These are phyloP conservation scores for Clonostachys chloroleuca DNA, from an alignment of 2,329 filamentous ascomycete species.

Conservation along the genomic window DNA sequence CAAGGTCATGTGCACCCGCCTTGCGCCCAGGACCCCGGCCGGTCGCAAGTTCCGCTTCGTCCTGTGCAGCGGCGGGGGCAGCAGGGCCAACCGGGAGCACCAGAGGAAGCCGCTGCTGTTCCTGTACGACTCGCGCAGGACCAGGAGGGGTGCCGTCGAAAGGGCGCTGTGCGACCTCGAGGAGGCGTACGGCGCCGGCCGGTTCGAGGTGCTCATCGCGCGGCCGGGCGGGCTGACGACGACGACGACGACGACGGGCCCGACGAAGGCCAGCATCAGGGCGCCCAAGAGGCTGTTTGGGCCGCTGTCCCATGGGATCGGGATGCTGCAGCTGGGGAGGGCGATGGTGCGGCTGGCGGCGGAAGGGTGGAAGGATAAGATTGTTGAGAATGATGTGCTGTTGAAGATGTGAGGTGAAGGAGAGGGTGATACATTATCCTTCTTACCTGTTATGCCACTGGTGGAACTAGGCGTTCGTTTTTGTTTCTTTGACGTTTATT, in stretches of 20 bases:
- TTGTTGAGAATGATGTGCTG: slow-evolving; percentile 10
- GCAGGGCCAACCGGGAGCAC: slow-evolving; percentile 23
- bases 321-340: slow-evolving; percentile 24
- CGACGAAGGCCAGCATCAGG: neutral
- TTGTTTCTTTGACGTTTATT: too few relatives aligned
- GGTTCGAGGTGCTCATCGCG: slow-evolving; percentile 27
- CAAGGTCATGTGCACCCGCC: slow-evolving; percentile 38
- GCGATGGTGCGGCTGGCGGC: slow-evolving; percentile 27
- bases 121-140: slow-evolving; percentile 25
- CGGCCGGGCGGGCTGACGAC: slow-evolving; percentile 25
- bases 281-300: slow-evolving; percentile 16
- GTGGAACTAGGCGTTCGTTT: too few relatives aligned
- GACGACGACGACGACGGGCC: slow-evolving; percentile 11
- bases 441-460: too few relatives aligned
- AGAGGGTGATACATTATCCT: too few relatives aligned
- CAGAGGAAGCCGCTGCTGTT: slow-evolving; percentile 27
- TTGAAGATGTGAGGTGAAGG: neutral
- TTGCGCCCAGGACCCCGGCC: slow-evolving; percentile 19
- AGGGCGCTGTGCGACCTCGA: slow-evolving; percentile 29
- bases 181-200: slow-evolving; percentile 20
- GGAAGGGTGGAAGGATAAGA: slow-evolving; percentile 25
- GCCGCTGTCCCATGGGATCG: slow-evolving; percentile 22
- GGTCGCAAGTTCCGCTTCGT: slow-evolving; percentile 33
- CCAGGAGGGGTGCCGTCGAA: slow-evolving; percentile 30
- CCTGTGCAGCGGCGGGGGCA: slow-evolving; percentile 31